Evolutionary conservation across 805 yeast genomes (phyloP), one percentile per base, ranked within the genome.

Genomic region (Grigorovia humatica): DNA sequence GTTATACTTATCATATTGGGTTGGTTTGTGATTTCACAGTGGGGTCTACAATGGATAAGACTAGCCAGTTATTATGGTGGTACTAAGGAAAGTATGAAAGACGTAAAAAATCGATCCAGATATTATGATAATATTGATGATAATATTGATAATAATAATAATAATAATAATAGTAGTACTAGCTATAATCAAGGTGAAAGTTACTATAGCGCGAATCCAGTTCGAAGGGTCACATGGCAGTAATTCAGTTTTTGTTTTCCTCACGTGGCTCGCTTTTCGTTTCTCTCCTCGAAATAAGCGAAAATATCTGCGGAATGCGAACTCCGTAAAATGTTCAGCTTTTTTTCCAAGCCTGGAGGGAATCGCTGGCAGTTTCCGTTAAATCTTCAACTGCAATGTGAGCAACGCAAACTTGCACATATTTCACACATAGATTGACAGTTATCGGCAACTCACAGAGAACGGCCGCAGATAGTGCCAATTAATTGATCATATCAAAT

Each of bases 11-110:
- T 66, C 1, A 53, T 74, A 11, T 58, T 73, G 0, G 68, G 74
- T n/a, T 68, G 79, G 69, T 61, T 77, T 18, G 84, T 82, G 61
- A 71, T 77, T 4, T 76, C 82, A 29, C 85, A 85, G 61, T 80
- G 84, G 55, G 65, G 79, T 2, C 78, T 82, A 62, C 90, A 90
- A 0, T 85, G 80, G 55, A 69, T 83, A 4, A 69, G 88, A 51
- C 88, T 74, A 11, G 72, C 70, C 52, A 66, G 69, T 7, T 72
- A 71, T 52, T 72, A 71, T 51, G 74, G 74, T 1, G 35, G 15
- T 11, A 23, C 20, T 15, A 29, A 30, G 8, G 6, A 46, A 32
- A 13, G 15, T 32, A 8, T 32, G 15, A 32, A 32, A 32, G 15
- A 32, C 15, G 15, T 5, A 32, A 32, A 13, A 32, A 32, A 23